Conservation (phyloP, 371 early-diverging fungal genomes). For the Lichtheimia hyalospora region DNA sequence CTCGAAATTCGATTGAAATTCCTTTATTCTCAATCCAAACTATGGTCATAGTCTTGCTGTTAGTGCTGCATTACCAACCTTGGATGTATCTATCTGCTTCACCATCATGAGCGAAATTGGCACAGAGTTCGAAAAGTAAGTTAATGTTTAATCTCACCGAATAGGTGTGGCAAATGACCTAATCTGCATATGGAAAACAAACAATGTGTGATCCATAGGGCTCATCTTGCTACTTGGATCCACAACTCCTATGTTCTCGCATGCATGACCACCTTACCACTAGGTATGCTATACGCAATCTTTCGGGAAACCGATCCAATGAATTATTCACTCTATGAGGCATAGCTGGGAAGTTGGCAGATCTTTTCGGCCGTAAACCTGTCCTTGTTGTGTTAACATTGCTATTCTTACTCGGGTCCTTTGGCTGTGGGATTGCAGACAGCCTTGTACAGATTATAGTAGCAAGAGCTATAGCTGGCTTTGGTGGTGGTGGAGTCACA, state of each 20-base stretch:
- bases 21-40: too few relatives aligned
- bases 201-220: not conserved
- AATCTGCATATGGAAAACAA: too few relatives aligned
- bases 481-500: conserved; percentile 76
- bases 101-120: not conserved
- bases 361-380: conserved; percentile 9
- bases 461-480: conserved; percentile 72
- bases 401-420: conserved; percentile 22
- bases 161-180: not conserved
- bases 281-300: conserved; percentile 1
- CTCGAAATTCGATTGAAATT: too few relatives aligned
- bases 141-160: not conserved
- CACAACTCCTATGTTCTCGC: conserved; percentile 4
- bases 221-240: conserved; percentile 6
- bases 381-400: conserved; percentile 1
- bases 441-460: conserved; percentile 67
- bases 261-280: conserved; percentile 3
- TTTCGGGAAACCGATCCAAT: not conserved
- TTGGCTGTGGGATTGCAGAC: conserved; percentile 54
- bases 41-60: not conserved
- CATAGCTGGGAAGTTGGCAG: conserved; percentile 11
- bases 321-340: not conserved
- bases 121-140: not conserved
- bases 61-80: not conserved
- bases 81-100: not conserved